These are phyloP conservation scores for Funneliformis geosporum DNA, from an alignment of 192 early-diverging fungal genomes.

Conservation along the genomic window DNA sequence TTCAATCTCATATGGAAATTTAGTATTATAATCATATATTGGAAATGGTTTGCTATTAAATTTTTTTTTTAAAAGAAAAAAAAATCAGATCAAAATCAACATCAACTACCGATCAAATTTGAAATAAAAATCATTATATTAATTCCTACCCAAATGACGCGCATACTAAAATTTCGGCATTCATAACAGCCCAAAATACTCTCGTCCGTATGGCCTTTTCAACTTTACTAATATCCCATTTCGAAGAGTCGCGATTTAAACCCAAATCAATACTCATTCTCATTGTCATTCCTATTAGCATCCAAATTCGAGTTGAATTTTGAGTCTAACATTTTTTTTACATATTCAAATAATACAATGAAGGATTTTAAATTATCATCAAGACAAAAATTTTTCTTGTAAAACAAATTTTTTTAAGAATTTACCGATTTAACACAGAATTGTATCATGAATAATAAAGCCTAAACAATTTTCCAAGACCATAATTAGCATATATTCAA, in stretches of 20 bases:
- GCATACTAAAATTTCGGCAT: conserved; percentile 59
- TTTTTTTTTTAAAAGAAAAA: too few relatives aligned
- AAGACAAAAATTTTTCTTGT: neutral
- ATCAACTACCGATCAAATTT: neutral
- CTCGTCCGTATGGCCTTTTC: conserved; percentile 59
- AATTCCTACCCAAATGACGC: conserved; percentile 52
- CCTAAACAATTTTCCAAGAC: neutral
- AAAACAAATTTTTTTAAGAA: neutral
- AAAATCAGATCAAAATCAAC: neutral
- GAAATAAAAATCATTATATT: conserved; percentile 35
- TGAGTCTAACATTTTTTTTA: neutral
- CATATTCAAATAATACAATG: neutral
- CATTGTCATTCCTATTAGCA: conserved; percentile 54
- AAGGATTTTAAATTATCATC: neutral
- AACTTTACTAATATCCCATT: conserved; percentile 43
- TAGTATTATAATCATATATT: conserved; percentile 43
- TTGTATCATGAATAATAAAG: neutral
- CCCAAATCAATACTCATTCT: conserved; percentile 73
- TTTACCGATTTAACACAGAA: conserved; percentile 24
- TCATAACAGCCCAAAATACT: conserved; percentile 69
- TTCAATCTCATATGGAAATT: conserved; percentile 38
- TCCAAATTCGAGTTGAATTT: conserved; percentile 37
- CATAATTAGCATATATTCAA: neutral
- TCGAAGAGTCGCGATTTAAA: conserved; percentile 63
- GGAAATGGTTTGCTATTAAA: conserved; percentile 20